These are phyloP conservation scores for Sporobolomyces phaffii DNA, from an alignment of 768 basidiomycete genomes.

Conservation along the genomic window DNA sequence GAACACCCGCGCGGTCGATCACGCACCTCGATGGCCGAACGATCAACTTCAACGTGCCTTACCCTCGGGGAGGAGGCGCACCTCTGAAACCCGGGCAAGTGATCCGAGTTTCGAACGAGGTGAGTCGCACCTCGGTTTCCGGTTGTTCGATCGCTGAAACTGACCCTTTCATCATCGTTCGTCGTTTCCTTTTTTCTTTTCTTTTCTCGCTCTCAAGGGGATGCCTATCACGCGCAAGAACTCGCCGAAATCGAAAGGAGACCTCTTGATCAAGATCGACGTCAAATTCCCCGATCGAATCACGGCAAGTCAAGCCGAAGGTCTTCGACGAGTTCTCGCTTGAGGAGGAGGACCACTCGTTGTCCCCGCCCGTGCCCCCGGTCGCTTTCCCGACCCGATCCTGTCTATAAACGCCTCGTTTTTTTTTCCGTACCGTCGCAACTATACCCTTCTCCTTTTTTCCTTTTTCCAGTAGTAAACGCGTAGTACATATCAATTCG, in stretches of 20 bases:
- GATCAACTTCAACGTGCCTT: constrained; percentile 62
- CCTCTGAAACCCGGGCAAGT: constrained; percentile 72
- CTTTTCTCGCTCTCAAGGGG: constrained; percentile 50
- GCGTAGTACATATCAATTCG: too few relatives aligned
- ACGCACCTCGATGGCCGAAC: constrained; percentile 73
- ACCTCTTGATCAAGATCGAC: constrained; percentile 71
- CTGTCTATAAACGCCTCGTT: too few relatives aligned
- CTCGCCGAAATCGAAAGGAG: constrained; percentile 65
- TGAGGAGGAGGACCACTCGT: constrained; percentile 4
- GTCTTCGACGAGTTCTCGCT: constrained; percentile 58
- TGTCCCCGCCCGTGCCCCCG: too few relatives aligned
- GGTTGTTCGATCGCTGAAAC: too few relatives aligned
- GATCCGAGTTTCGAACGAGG: constrained; percentile 62
- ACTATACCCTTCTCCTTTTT: too few relatives aligned
- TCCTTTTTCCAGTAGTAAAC: too few relatives aligned
- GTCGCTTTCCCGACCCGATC: too few relatives aligned
- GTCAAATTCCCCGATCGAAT: constrained; percentile 69
- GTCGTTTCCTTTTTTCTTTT: too few relatives aligned
- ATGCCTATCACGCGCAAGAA: constrained; percentile 86
- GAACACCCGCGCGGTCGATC: constrained; percentile 53
- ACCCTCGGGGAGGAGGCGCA: constrained; percentile 48
- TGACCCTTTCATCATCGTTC: too few relatives aligned
- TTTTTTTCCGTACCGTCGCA: too few relatives aligned
- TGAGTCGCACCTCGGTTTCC: too few relatives aligned
- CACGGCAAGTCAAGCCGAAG: constrained; percentile 69